phyloP scores from a whole-genome alignment of 805 yeast species.

The Saturnispora quitensis region DNA sequence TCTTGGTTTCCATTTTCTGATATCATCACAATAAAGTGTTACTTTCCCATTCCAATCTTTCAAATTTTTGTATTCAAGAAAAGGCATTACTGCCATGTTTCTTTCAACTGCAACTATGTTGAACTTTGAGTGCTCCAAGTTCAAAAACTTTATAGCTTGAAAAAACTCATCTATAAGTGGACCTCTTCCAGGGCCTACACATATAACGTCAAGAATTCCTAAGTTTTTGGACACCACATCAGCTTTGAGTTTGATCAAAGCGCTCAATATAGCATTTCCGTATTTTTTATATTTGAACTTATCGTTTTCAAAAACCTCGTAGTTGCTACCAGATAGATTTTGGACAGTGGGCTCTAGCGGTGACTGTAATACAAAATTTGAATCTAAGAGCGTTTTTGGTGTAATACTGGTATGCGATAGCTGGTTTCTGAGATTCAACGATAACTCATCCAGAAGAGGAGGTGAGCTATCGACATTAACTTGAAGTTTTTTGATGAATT shows the following conservation, averaged over 20 bases:
- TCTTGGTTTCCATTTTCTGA: slow-evolving; percentile 38
- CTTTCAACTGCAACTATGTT: slow-evolving; percentile 62
- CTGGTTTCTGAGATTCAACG: background rate
- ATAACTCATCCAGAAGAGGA: background rate
- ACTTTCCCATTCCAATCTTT: slow-evolving; percentile 47
- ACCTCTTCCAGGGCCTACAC: slow-evolving; percentile 88
- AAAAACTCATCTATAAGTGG: slow-evolving; percentile 55
- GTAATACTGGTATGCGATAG: slow-evolving; percentile 12
- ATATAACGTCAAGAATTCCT: slow-evolving; percentile 34
- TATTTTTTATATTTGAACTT: slow-evolving; percentile 58
- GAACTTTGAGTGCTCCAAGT: slow-evolving; percentile 18
- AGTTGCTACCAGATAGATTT: slow-evolving; percentile 49
- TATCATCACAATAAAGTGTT: slow-evolving; percentile 46
- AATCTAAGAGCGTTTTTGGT: slow-evolving; percentile 7
- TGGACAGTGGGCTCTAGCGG: slow-evolving; percentile 70
- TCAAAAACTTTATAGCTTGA: slow-evolving; percentile 30
- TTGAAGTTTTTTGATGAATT: background rate
- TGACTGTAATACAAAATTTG: slow-evolving; percentile 20
- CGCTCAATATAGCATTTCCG: slow-evolving; percentile 50
- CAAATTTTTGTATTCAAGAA: slow-evolving; percentile 39
- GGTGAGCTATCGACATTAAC: slow-evolving; percentile 10
- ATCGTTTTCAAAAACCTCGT: slow-evolving; percentile 67
- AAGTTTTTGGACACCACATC: background rate
- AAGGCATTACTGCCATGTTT: slow-evolving; percentile 50
- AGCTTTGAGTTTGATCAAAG: slow-evolving; percentile 32